Percentiles rank a stretch among this genome's conserved stretches.
Evolutionary conservation across 495 filamentous ascomycete genomes (phyloP).

Genomic region (Podospora pseudopauciseta): DNA sequence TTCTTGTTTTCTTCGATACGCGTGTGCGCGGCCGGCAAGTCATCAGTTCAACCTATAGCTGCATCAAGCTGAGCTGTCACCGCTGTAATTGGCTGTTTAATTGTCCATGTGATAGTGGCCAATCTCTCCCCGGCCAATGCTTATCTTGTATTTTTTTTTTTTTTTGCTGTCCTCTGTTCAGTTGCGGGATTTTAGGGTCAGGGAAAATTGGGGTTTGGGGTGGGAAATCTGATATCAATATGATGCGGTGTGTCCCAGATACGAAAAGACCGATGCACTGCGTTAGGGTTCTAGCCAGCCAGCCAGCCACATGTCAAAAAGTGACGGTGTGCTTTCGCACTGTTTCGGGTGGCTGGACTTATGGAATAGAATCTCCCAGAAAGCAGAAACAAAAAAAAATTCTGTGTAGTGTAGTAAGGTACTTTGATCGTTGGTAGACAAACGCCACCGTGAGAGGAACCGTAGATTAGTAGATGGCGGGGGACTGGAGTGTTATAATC

Average conservation of each 20-base stretch:
- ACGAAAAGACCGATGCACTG: not conserved
- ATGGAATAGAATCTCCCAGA: not conserved
- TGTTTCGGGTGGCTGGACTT: not conserved
- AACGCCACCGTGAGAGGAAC: not conserved
- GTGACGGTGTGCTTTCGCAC: not conserved
- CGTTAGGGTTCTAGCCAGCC: not conserved
- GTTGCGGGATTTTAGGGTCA: slow-evolving; percentile 1
- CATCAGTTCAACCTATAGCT: not conserved
- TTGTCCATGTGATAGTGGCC: slow-evolving; percentile 3
- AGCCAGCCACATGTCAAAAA: not conserved
- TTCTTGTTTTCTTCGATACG: no score
- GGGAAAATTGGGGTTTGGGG: not conserved
- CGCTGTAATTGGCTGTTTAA: not conserved
- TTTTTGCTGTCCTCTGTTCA: no score
- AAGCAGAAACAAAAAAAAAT: not conserved
- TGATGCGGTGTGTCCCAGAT: not conserved
- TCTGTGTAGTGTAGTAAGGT: not conserved
- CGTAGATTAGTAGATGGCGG: not conserved
- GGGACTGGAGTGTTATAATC: not conserved
- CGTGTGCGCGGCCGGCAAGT: not conserved
- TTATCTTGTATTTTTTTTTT: not conserved
- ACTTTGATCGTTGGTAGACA: not conserved
- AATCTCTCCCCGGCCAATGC: not conserved
- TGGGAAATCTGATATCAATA: not conserved
- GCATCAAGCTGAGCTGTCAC: not conserved